Conservation (phyloP, 2,329 filamentous ascomycete genomes). For the Botrytis cinerea region DNA sequence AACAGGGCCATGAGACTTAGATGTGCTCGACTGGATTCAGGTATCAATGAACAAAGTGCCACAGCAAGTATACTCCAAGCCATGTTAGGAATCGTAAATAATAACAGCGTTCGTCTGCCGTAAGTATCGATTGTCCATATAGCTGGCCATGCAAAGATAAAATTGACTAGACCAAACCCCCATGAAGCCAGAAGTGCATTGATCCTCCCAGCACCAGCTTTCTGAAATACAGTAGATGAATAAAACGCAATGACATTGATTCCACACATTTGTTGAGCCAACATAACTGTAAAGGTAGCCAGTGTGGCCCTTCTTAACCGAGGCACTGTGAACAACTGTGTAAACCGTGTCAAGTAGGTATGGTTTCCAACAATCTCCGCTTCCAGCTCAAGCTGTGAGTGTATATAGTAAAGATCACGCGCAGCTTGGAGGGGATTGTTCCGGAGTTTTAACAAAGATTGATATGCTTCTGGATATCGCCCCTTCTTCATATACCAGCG, state of each 20-base stretch:
- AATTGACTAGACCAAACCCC: constrained; percentile 47
- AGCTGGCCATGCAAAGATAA: constrained; percentile 54
- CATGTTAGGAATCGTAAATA: constrained; percentile 70
- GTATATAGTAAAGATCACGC: constrained; percentile 63
- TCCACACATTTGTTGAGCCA: constrained; percentile 44
- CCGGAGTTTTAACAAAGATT: constrained; percentile 57
- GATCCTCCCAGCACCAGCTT: constrained; percentile 57
- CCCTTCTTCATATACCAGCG: constrained; percentile 67
- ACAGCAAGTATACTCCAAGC: constrained; percentile 64
- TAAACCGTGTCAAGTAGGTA: constrained; percentile 54
- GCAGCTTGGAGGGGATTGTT: constrained; percentile 62
- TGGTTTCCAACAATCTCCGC: constrained; percentile 39
- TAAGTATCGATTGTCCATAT: constrained; percentile 64
- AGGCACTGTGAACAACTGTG: constrained; percentile 68
- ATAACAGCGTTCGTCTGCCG: constrained; percentile 59
- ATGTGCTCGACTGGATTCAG: constrained; percentile 45
- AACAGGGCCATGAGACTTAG: constrained; percentile 61
- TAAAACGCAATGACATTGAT: constrained; percentile 70
- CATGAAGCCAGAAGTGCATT: constrained; percentile 37
- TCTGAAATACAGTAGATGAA: constrained; percentile 62
- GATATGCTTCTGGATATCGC: constrained; percentile 55
- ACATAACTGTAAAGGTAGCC: constrained; percentile 71
- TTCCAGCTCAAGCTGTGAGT: constrained; percentile 53
- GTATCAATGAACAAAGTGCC: constrained; percentile 58
- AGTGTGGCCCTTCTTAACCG: constrained; percentile 71